phyloP scores from a whole-genome alignment of 768 basidiomycete genomes.

The Suillus brevipes region DNA sequence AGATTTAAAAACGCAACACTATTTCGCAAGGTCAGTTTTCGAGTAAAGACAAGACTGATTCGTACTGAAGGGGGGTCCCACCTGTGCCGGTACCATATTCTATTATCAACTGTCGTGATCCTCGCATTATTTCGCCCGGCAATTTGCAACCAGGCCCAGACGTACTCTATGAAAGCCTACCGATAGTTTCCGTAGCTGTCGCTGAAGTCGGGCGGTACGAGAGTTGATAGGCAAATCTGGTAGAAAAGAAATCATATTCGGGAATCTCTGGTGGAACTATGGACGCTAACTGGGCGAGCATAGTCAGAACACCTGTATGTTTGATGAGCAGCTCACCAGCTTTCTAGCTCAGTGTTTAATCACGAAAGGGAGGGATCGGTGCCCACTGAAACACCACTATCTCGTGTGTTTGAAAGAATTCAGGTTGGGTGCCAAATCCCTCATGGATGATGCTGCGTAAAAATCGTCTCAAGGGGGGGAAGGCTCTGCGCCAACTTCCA shows the following conservation, averaged over 20 bases:
- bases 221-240: background rate
- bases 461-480: background rate
- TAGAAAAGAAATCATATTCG: background rate
- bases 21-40: no score
- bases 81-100: background rate
- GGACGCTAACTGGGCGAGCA: background rate
- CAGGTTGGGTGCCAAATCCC: background rate
- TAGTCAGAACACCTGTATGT: background rate
- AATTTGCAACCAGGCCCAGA: slow-evolving; percentile 3
- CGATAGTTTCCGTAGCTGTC: slow-evolving; percentile 21
- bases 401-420: no score
- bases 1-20: no score
- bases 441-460: background rate
- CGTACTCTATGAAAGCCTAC: background rate
- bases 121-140: slow-evolving; percentile 9
- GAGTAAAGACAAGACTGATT: background rate
- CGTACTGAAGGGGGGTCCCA: no score
- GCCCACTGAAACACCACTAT: background rate
- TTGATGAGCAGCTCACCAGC: background rate
- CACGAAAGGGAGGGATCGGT: background rate
- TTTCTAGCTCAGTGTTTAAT: background rate
- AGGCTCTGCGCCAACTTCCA: background rate
- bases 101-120: no score
- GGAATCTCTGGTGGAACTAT: background rate
- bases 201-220: slow-evolving; percentile 17